Conservation (phyloP, 495 filamentous ascomycete genomes). For the Alectoria sarmentosa region DNA sequence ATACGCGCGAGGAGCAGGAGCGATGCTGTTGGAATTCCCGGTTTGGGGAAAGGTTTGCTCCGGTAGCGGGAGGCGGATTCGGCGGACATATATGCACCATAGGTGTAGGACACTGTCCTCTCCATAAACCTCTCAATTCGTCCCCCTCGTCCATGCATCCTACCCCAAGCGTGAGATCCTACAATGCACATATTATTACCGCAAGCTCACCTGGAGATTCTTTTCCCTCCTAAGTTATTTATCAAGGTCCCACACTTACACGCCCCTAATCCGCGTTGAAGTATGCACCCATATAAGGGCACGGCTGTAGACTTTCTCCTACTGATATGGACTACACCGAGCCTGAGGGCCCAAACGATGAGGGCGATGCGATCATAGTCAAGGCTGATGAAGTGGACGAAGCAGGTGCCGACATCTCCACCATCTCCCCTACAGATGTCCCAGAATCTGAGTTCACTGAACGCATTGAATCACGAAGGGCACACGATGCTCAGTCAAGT, state of each 20-base stretch:
- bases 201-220: neutral
- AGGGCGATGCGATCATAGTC: conserved; percentile 35
- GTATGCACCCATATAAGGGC: neutral
- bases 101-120: neutral
- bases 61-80: too few species aligned
- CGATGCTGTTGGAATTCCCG: neutral
- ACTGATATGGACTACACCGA: conserved; percentile 12
- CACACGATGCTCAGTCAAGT: conserved; percentile 23
- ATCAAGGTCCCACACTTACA: neutral
- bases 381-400: conserved; percentile 51
- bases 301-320: neutral
- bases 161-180: neutral
- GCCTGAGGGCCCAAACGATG: conserved; percentile 2
- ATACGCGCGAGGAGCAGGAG: neutral
- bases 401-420: conserved; percentile 46
- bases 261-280: neutral
- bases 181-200: neutral
- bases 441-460: conserved; percentile 45
- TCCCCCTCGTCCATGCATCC: neutral
- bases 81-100: too few species aligned
- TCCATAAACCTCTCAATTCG: neutral
- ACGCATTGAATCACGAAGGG: conserved; percentile 37
- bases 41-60: neutral
- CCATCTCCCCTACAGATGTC: conserved; percentile 36
- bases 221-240: neutral